These are phyloP conservation scores for Leishmania turanica DNA, from an alignment of 208 protist species.

Conservation along the genomic window DNA sequence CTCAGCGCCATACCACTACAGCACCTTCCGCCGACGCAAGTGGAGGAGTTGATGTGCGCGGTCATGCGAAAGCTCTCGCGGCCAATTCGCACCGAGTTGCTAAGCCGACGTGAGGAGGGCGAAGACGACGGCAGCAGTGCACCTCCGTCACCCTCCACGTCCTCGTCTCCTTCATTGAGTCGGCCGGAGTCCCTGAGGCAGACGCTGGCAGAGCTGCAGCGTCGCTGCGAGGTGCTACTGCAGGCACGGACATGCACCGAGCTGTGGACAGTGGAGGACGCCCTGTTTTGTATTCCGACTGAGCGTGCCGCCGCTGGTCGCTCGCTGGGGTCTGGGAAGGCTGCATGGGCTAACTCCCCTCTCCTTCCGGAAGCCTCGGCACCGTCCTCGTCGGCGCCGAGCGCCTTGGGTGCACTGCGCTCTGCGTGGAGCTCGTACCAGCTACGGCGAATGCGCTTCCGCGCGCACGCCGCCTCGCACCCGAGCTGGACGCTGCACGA, in stretches of 20 bases:
- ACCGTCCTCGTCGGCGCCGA: not conserved
- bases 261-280: constrained; percentile 28
- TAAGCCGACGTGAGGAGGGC: constrained; percentile 16
- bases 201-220: constrained; percentile 23
- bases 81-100: constrained; percentile 28
- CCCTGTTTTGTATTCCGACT: constrained; percentile 18
- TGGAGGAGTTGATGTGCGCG: constrained; percentile 21
- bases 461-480: constrained; percentile 23
- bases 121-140: not conserved
- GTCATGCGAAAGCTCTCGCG: constrained; percentile 26
- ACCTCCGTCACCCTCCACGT: not conserved
- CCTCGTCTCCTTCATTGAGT: not conserved
- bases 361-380: not conserved
- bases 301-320: not conserved
- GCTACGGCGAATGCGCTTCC: constrained; percentile 26
- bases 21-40: constrained; percentile 5
- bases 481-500: constrained; percentile 31
- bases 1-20: constrained; percentile 27
- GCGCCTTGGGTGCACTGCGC: not conserved
- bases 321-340: no score
- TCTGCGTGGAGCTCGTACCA: constrained; percentile 10
- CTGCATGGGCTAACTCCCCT: no score
- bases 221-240: constrained; percentile 30
- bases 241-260: constrained; percentile 27
- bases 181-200: constrained; percentile 6